These are phyloP conservation scores for Leccinellum albellum DNA, from an alignment of 768 basidiomycete genomes.

Conservation along the genomic window DNA sequence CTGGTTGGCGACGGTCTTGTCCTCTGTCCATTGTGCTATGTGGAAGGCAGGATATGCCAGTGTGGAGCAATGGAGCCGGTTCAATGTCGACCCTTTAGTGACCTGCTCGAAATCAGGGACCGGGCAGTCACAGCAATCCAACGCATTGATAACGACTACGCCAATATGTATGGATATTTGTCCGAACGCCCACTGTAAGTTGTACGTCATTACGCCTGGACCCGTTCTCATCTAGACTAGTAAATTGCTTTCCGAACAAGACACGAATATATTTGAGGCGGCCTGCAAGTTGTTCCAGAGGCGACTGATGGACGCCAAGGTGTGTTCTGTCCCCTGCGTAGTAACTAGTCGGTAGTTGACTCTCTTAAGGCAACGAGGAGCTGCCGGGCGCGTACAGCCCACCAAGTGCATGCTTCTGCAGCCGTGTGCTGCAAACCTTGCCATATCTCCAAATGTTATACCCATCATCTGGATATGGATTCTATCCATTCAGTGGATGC, in stretches of 20 bases:
- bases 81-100: constrained; percentile 50
- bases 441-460: constrained; percentile 35
- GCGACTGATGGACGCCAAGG: constrained; percentile 16
- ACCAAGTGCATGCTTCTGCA: constrained; percentile 13
- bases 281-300: constrained; percentile 26
- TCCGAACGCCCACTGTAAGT: constrained; percentile 23
- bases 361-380: constrained; percentile 12
- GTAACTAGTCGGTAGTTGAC: neutral
- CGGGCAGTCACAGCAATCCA: constrained; percentile 32
- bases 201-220: neutral
- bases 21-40: constrained; percentile 70
- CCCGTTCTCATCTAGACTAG: constrained; percentile 16
- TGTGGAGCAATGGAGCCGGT: constrained; percentile 60
- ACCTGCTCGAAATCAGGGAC: constrained; percentile 44
- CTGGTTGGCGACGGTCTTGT: constrained; percentile 42
- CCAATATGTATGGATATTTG: constrained; percentile 9
- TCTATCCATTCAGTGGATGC: constrained; percentile 37
- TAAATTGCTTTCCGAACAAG: constrained; percentile 19
- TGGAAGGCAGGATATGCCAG: constrained; percentile 70
- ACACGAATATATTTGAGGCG: constrained; percentile 32
- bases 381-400: constrained; percentile 20
- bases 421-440: constrained; percentile 37
- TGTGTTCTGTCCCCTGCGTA: neutral
- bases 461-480: constrained; percentile 33
- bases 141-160: constrained; percentile 9